Conservation (phyloP, 2,329 filamentous ascomycete genomes). For the Fusarium xyrophilum region DNA sequence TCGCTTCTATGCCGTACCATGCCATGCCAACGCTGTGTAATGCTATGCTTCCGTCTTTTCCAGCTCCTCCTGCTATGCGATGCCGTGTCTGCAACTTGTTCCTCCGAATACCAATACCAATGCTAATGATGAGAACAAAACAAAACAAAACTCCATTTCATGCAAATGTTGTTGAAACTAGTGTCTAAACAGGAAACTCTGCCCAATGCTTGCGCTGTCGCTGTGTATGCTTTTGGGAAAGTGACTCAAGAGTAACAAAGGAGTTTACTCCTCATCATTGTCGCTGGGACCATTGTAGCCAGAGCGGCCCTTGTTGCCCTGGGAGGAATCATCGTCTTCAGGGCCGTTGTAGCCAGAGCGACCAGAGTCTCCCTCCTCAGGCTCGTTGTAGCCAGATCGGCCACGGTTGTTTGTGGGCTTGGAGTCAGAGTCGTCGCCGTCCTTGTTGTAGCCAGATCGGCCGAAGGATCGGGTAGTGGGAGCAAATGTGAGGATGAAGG, state of each 20-base stretch:
- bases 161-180: conserved; percentile 23
- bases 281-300: conserved; percentile 52
- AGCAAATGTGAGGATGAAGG: conserved; percentile 38
- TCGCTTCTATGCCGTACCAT: conserved; percentile 20
- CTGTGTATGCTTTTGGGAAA: conserved; percentile 15
- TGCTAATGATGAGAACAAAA: conserved; percentile 2
- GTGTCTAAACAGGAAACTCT: conserved; percentile 31
- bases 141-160: conserved; percentile 23
- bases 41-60: conserved; percentile 15
- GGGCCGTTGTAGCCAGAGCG: conserved; percentile 52
- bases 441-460: conserved; percentile 36
- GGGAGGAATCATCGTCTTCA: conserved; percentile 38
- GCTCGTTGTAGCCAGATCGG: conserved; percentile 55
- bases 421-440: conserved; percentile 41
- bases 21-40: conserved; percentile 16
- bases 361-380: conserved; percentile 48
- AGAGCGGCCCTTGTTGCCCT: conserved; percentile 51
- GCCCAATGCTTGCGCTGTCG: conserved; percentile 29
- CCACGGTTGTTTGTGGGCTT: conserved; percentile 48
- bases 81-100: conserved; percentile 5
- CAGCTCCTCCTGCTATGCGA: conserved; percentile 22
- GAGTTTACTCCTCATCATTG: conserved; percentile 44
- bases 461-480: conserved; percentile 38
- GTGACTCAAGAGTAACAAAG: background rate
- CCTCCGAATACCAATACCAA: conserved; percentile 1